Base-by-base conservation (phyloP, 345 rosid genomes). In the Cochlearia excelsa region DNA sequence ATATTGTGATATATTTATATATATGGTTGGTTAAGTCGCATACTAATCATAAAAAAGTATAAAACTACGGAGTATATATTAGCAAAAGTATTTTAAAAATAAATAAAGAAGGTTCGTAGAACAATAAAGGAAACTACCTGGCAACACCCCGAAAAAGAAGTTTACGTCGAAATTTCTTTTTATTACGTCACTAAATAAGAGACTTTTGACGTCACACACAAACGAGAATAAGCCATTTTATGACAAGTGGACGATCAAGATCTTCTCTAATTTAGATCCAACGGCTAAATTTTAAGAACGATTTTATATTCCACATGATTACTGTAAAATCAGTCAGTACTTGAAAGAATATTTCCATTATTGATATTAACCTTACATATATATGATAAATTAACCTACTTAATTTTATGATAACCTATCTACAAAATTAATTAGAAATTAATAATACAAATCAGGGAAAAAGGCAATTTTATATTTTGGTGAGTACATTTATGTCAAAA, bases 51-150 rank as follows among this genome's bases (percentile, higher is more conserved):
- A 16, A 0, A 16, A 16, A 16, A 16, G 23, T 16, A 16, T 16
- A 16, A 16, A 16, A 16, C 23, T 16, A 16, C 23, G 23, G 23
- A 16, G 23, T 16, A 16, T 16, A 16, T 16, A 16, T 16, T 16
- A 16, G 23, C 23, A 16, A 16, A 16, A 16, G 23, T 16, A 16
- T 16, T 16, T 16, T 16, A 16, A 0, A 43, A 50, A 39, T 2
- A 45, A 45, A n/a, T 1, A 59, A 60, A 60, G 68, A 54, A 66
- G 11, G 63, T 60, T 66, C 76, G 26, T 0, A 50, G 76, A 61
- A 72, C 56, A 59, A 66, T 59, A 48, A 60, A 72, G 76, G 76
- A 72, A 72, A 66, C 76, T 66, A 55, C 76, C 71, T 65, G 75
- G 75, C 75, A 71, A 30, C 57, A 27, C 4, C 58, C 69, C 54